phyloP scores from a whole-genome alignment of 1,284 basidiomycete species.

The Rhodotorula sp. region DNA sequence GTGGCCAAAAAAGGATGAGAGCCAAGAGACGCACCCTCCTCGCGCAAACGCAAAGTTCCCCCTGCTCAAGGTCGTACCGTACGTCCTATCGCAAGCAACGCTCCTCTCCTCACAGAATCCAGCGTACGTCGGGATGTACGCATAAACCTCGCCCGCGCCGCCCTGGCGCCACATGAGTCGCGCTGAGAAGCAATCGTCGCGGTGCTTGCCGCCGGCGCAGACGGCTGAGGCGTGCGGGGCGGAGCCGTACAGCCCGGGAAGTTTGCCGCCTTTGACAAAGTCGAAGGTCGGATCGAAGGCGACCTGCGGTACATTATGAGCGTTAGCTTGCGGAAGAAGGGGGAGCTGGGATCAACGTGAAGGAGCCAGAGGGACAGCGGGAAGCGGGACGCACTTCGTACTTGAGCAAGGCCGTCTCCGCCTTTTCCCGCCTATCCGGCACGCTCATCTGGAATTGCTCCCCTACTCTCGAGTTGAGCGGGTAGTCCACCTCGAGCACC shows the following conservation, averaged over 20 bases:
- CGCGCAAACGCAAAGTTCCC: constrained; percentile 17
- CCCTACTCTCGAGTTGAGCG: constrained; percentile 13
- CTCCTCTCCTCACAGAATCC: constrained; percentile 23
- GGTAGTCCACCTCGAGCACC: constrained; percentile 20
- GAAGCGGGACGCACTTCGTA: constrained; percentile 21
- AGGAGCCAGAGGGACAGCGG: no score
- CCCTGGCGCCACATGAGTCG: constrained; percentile 30
- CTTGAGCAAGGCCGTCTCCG: constrained; percentile 24
- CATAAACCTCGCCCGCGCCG: constrained; percentile 35
- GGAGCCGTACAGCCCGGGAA: constrained; percentile 35
- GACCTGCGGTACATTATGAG: constrained; percentile 15
- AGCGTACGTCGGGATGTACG: constrained; percentile 19
- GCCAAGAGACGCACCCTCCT: constrained; percentile 3
- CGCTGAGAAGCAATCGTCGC: constrained; percentile 18
- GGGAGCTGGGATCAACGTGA: no score
- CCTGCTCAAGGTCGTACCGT: constrained; percentile 24
- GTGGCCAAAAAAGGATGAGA: no score
- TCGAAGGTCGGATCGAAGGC: constrained; percentile 29
- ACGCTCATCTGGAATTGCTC: constrained; percentile 22
- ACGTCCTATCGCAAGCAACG: constrained; percentile 26
- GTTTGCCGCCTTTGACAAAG: constrained; percentile 41
- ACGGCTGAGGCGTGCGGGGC: background rate
- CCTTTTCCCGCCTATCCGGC: background rate
- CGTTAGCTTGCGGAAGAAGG: no score
- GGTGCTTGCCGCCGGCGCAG: constrained; percentile 27